Evolutionary conservation across 306 rosid species (phyloP).

Genomic region (Bauhinia variegata): DNA sequence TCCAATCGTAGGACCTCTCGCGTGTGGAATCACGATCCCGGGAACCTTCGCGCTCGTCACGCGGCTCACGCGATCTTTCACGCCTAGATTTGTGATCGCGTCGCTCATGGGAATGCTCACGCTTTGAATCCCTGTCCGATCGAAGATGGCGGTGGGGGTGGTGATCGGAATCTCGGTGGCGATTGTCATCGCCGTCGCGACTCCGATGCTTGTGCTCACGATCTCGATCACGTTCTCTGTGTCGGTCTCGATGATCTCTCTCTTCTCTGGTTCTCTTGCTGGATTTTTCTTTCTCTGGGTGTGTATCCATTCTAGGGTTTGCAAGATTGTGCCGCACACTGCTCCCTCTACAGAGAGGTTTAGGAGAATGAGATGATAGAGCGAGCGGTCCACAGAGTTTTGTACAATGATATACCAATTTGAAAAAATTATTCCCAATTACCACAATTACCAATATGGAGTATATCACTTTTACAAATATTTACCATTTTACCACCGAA

Average conservation of each 20-base stretch:
- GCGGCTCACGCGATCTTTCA: slow-evolving; percentile 3
- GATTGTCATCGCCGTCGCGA: slow-evolving; percentile 47
- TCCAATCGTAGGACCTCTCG: slow-evolving; percentile 49
- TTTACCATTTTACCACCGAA: too few species aligned
- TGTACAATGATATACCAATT: too few species aligned
- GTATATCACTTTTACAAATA: too few species aligned
- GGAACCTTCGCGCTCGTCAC: slow-evolving; percentile 24
- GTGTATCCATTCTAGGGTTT: slow-evolving; percentile 68
- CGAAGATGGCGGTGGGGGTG: slow-evolving; percentile 53
- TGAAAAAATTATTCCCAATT: too few species aligned
- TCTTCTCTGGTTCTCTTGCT: slow-evolving; percentile 60
- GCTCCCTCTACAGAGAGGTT: neutral
- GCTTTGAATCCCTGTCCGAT: slow-evolving; percentile 59
- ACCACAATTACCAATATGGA: too few species aligned
- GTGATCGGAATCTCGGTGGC: slow-evolving; percentile 57
- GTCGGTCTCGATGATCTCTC: slow-evolving; percentile 43
- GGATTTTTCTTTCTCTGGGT: slow-evolving; percentile 59
- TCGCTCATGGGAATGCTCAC: slow-evolving; percentile 48
- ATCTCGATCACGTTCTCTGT: slow-evolving; percentile 44
- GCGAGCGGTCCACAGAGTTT: too few species aligned
- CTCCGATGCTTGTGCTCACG: slow-evolving; percentile 41
- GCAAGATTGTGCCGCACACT: neutral
- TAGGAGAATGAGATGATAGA: too few species aligned
- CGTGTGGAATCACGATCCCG: slow-evolving; percentile 3
- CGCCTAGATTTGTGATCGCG: slow-evolving; percentile 56